Evolutionary conservation across 179 eudicot genomes (phyloP), one percentile per base, ranked within the genome.

Genomic region (Drosera spatulata): DNA sequence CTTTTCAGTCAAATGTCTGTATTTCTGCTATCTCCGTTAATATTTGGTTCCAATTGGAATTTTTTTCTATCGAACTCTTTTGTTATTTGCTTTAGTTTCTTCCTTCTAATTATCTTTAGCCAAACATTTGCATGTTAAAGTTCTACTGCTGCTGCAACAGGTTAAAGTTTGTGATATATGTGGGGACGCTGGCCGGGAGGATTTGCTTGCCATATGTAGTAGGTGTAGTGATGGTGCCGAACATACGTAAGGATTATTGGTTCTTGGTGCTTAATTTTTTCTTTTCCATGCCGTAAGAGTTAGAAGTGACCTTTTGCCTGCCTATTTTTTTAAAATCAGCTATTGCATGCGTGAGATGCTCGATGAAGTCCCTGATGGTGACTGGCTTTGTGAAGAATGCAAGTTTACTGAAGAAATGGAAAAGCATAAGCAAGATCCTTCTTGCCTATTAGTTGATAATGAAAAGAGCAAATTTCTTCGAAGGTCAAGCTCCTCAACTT

Each of bases 301-400:
- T 49, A 22, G 11, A 41, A 44, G 42, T 42, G 58, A 33, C 51
- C 50, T 53, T 45, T 63, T 12, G 6, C 55, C 41, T 43, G 61
- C 50, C 60, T 44, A 10, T 13, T 61, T 57, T 56, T 6, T 64
- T 52, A n/a, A 56, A 9, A 59, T 58, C 73, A 87, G 95, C 50
- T 87, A 87, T 66, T 87, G 95, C 71, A 87, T 87, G 95, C 77
- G 75, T 52, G 80, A 65, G 62, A 82, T 60, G 83, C 73, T 74
- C 54, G 74, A 68, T 66, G 70, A 79, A 68, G 84, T 84, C 67
- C 95, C 95, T 6, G 82, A 76, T 73, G 91, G 84, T 54, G 86
- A 87, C 63, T 87, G 95, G 95, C 56, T 84, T 54, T 87, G 95
- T 70, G 95, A 87, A 77, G 95, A 84, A 66, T 87, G 95, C 76